These are phyloP conservation scores for Beauveria asiatica DNA, from an alignment of 2,329 filamentous ascomycete species.

Conservation along the genomic window DNA sequence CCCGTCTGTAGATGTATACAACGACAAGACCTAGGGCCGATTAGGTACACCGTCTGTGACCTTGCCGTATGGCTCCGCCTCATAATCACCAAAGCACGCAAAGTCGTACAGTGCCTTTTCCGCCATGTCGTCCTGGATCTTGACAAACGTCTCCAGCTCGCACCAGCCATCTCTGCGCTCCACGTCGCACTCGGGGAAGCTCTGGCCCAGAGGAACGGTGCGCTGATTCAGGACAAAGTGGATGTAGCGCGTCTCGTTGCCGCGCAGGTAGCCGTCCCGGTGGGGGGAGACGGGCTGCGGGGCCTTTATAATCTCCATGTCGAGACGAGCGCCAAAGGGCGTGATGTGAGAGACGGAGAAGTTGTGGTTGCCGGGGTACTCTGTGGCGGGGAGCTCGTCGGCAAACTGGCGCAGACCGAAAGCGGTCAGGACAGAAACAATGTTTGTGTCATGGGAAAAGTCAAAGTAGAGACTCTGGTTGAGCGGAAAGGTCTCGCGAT, in stretches of 20 bases:
- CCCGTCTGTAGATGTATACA: no score
- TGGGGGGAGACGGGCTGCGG: conserved; percentile 53
- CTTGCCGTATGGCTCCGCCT: conserved; percentile 27
- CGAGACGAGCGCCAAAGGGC: conserved; percentile 63
- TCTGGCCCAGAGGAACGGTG: conserved; percentile 59
- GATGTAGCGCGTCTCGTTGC: conserved; percentile 55
- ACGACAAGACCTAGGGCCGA: not conserved
- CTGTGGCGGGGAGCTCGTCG: conserved; percentile 45
- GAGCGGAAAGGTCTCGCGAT: conserved; percentile 59
- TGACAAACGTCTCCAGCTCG: conserved; percentile 59
- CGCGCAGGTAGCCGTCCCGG: conserved; percentile 44
- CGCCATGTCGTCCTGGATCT: conserved; percentile 51
- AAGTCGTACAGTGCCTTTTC: conserved; percentile 53
- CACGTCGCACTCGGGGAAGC: conserved; percentile 54
- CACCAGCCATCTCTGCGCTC: conserved; percentile 67
- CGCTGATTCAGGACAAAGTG: conserved; percentile 69
- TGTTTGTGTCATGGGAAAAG: conserved; percentile 71
- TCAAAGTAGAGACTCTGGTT: conserved; percentile 69
- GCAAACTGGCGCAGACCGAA: conserved; percentile 65
- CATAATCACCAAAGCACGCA: conserved; percentile 54
- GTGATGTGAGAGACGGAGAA: conserved; percentile 60
- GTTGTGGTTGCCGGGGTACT: conserved; percentile 48
- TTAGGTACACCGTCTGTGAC: conserved; percentile 30
- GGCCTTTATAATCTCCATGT: conserved; percentile 64
- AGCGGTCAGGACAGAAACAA: conserved; percentile 59